phyloP scores from a whole-genome alignment of 2,329 filamentous ascomycete species.

The Fragosphaeria purpurea region DNA sequence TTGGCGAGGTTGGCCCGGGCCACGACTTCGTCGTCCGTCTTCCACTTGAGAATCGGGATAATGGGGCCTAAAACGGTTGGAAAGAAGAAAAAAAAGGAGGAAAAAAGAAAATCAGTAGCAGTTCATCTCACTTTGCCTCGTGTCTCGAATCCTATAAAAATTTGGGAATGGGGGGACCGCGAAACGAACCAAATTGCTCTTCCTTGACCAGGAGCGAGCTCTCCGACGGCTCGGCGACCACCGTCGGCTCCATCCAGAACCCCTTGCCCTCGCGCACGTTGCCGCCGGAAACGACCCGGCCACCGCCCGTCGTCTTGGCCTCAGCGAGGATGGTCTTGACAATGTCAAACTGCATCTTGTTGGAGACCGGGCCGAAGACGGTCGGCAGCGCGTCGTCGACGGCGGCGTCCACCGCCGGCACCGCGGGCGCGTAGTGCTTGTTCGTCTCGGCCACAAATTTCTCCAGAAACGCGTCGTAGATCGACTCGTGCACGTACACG shows the following conservation, averaged over 20 bases:
- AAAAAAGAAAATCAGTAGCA: too few species aligned
- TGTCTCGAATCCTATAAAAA: too few species aligned
- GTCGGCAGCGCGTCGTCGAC: slow-evolving; percentile 30
- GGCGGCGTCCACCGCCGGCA: slow-evolving; percentile 28
- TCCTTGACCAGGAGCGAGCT: slow-evolving; percentile 45
- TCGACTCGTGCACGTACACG: slow-evolving; percentile 43
- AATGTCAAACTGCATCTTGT: slow-evolving; percentile 54
- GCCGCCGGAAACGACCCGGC: slow-evolving; percentile 41
- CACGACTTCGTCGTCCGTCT: slow-evolving; percentile 49
- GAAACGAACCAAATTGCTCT: slow-evolving; percentile 45
- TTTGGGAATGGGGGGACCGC: neutral
- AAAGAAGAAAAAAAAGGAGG: neutral
- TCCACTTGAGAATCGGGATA: slow-evolving; percentile 52
- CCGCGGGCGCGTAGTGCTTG: slow-evolving; percentile 25
- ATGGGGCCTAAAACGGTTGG: slow-evolving; percentile 40
- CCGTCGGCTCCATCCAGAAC: slow-evolving; percentile 49
- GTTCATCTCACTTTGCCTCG: too few species aligned
- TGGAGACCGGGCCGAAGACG: slow-evolving; percentile 51
- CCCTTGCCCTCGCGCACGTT: slow-evolving; percentile 31
- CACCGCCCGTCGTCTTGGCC: slow-evolving; percentile 38
- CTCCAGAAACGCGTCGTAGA: slow-evolving; percentile 36
- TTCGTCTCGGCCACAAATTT: slow-evolving; percentile 31
- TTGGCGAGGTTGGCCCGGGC: slow-evolving; percentile 41
- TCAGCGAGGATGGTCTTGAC: slow-evolving; percentile 47
- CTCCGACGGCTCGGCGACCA: slow-evolving; percentile 47